phyloP scores from a whole-genome alignment of 2,329 filamentous ascomycete genomes.

The Rugonectria rugulosa region DNA sequence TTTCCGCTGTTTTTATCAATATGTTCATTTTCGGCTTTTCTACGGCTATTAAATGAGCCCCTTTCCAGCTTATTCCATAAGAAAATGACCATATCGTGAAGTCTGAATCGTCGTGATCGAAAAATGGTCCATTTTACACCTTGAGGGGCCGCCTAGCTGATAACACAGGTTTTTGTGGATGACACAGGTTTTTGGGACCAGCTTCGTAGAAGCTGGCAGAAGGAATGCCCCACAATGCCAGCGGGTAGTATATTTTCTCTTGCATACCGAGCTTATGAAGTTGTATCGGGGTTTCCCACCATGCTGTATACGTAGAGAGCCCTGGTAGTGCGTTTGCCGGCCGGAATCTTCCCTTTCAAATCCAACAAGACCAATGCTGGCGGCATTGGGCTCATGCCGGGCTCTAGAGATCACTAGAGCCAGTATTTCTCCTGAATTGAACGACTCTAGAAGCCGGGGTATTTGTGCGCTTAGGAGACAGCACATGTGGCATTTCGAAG shows the following conservation, averaged over 20 bases:
- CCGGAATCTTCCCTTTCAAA: not conserved
- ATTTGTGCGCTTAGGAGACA: not conserved
- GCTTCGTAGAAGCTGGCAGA: too few species aligned
- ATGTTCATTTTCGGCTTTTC: not conserved
- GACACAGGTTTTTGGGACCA: too few species aligned
- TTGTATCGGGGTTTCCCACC: not conserved
- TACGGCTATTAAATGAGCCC: not conserved
- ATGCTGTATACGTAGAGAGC: not conserved
- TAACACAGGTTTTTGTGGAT: too few species aligned
- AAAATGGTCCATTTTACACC: slow-evolving; percentile 1
- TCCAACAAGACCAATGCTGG: not conserved
- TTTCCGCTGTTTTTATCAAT: not conserved
- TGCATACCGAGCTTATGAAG: not conserved
- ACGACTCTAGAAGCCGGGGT: not conserved
- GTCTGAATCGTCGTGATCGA: not conserved
- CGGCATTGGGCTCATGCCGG: not conserved
- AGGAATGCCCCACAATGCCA: too few species aligned
- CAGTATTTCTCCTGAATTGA: not conserved
- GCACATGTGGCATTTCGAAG: not conserved
- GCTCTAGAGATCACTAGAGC: not conserved
- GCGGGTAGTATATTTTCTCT: too few species aligned
- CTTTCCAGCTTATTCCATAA: not conserved
- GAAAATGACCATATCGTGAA: not conserved
- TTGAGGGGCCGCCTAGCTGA: not conserved
- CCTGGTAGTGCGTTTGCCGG: not conserved